phyloP scores from a whole-genome alignment of 2,329 filamentous ascomycete genomes.

The Fusarium brachygibbosum region DNA sequence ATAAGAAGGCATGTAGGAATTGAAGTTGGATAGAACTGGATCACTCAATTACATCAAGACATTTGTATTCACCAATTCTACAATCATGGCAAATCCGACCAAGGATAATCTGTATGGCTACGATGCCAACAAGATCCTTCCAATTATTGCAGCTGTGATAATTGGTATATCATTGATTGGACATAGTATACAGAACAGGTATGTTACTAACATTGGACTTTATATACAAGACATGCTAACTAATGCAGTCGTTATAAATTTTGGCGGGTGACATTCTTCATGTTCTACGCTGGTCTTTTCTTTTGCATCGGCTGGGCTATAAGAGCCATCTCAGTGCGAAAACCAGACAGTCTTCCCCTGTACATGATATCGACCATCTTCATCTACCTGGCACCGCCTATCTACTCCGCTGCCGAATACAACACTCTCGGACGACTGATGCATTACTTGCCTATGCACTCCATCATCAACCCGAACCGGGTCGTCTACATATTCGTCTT shows the following conservation, averaged over 20 bases:
- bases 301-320: slow-evolving; percentile 43
- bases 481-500: slow-evolving; percentile 49
- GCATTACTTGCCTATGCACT: slow-evolving; percentile 48
- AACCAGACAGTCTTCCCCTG: slow-evolving; percentile 39
- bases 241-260: slow-evolving; percentile 40
- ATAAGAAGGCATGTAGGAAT: background rate
- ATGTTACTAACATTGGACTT: background rate
- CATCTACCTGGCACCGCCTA: slow-evolving; percentile 44
- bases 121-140: slow-evolving; percentile 45
- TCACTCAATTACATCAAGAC: background rate
- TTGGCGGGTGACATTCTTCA: slow-evolving; percentile 48
- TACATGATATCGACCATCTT: slow-evolving; percentile 48
- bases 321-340: slow-evolving; percentile 37
- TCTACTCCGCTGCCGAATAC: slow-evolving; percentile 48
- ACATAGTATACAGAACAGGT: slow-evolving; percentile 41
- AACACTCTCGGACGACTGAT: slow-evolving; percentile 47
- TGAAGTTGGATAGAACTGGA: background rate
- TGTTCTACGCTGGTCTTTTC: slow-evolving; percentile 46
- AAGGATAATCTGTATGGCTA: slow-evolving; percentile 45
- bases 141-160: slow-evolving; percentile 39
- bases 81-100: slow-evolving; percentile 33
- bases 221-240: background rate
- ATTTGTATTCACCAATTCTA: too few species aligned
- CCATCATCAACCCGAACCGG: slow-evolving; percentile 46
- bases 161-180: slow-evolving; percentile 35